Conservation (phyloP, 441 rosid genomes). For the Adansonia madagascariensis region DNA sequence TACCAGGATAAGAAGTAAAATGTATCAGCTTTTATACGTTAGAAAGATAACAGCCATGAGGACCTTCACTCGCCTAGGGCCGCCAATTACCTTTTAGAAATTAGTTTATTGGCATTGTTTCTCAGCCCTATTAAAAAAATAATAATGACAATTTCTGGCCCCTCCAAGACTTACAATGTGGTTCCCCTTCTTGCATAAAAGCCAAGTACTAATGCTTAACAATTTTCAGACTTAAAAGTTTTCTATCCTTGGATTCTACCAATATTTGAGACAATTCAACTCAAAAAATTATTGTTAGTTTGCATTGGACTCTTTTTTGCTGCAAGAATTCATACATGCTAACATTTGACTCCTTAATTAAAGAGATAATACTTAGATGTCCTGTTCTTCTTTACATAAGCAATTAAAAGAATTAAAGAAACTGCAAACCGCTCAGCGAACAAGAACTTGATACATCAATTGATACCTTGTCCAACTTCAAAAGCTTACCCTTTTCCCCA, state of each 20-base stretch:
- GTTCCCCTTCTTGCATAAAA: background rate
- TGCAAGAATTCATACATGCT: background rate
- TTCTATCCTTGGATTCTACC: background rate
- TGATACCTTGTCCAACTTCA: conserved; percentile 12
- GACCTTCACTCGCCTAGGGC: background rate
- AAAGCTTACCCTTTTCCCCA: background rate
- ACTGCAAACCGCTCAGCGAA: background rate
- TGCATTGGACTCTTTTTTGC: background rate
- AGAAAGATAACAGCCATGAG: background rate
- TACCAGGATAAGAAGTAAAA: conserved; percentile 16
- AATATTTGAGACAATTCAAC: conserved; percentile 1
- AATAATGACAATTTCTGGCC: background rate
- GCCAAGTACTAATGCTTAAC: background rate
- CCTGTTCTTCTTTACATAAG: background rate
- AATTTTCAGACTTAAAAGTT: background rate
- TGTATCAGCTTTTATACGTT: background rate
- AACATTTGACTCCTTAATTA: background rate
- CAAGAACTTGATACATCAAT: background rate
- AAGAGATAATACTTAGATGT: background rate
- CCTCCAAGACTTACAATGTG: background rate
- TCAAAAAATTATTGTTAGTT: background rate
- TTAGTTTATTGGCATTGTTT: conserved; percentile 1
- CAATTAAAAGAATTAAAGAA: background rate
- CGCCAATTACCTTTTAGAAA: background rate
- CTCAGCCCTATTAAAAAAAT: background rate